Evolutionary conservation across 1,284 basidiomycete genomes (phyloP).

Genomic region (Ceratobasidium theobromae): DNA sequence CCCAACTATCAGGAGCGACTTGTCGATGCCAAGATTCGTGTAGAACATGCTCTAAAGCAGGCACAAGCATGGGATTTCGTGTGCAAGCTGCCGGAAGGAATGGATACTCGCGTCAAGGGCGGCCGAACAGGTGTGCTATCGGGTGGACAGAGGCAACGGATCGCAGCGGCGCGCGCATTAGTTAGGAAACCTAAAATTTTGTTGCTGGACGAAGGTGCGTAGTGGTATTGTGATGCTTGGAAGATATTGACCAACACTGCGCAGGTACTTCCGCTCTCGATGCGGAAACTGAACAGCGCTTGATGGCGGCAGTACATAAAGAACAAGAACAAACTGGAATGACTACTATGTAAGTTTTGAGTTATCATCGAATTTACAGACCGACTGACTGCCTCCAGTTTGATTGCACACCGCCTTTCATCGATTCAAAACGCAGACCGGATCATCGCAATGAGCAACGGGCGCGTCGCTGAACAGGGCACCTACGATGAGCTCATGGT

Average conservation of each 20-base stretch:
- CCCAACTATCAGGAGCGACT: conserved; percentile 38
- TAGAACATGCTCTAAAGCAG: conserved; percentile 41
- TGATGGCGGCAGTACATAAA: conserved; percentile 44
- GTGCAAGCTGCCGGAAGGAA: conserved; percentile 44
- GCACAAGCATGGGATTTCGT: conserved; percentile 49
- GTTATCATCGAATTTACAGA: not conserved
- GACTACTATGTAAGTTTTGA: conserved; percentile 39
- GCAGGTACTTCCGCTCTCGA: conserved; percentile 45
- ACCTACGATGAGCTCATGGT: conserved; percentile 45
- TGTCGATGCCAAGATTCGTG: conserved; percentile 37
- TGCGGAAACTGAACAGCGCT: conserved; percentile 45
- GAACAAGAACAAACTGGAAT: conserved; percentile 41
- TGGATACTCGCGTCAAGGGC: conserved; percentile 48
- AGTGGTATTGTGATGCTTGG: conserved; percentile 39
- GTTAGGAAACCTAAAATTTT: conserved; percentile 46
- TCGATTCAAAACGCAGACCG: conserved; percentile 53
- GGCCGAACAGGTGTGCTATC: conserved; percentile 41
- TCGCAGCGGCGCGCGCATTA: conserved; percentile 48
- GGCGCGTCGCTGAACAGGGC: conserved; percentile 47
- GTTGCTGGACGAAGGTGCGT: conserved; percentile 43
- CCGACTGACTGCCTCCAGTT: not conserved
- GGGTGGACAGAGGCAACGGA: conserved; percentile 47
- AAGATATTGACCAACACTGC: not conserved
- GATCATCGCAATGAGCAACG: conserved; percentile 52
- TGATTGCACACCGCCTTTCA: conserved; percentile 51